Percentiles rank a stretch among this genome's conserved stretches.
Evolutionary conservation across 345 rosid species (phyloP).

Genomic region (Iberis pinnata): DNA sequence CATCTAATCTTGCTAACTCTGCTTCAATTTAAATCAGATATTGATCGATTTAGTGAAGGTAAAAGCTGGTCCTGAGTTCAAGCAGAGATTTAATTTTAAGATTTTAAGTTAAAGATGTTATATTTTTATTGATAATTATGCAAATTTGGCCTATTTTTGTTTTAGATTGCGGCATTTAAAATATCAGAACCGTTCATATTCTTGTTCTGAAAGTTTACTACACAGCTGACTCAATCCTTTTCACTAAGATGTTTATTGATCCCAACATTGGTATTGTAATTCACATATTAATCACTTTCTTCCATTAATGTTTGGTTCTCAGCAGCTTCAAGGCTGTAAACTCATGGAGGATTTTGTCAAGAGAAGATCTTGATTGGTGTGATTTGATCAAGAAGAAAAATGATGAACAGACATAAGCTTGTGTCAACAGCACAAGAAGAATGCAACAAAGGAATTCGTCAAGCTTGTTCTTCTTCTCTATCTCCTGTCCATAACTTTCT

Average conservation of each 20-base stretch:
- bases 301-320: constrained; percentile 6
- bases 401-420: constrained; percentile 30
- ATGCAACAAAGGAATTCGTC: constrained; percentile 31
- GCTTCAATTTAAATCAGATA: neutral
- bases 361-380: constrained; percentile 9
- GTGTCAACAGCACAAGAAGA: constrained; percentile 32
- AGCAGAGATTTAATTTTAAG: too few relatives aligned
- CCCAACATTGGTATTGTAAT: too few relatives aligned
- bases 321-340: neutral
- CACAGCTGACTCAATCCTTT: neutral
- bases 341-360: constrained; percentile 3
- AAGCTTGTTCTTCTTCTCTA: constrained; percentile 28
- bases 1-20: neutral
- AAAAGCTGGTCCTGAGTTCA: too few relatives aligned
- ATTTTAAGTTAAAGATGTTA: too few relatives aligned
- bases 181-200: too few relatives aligned
- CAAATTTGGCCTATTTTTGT: too few relatives aligned
- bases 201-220: constrained; percentile 14
- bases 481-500: constrained; percentile 33
- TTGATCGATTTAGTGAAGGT: too few relatives aligned
- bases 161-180: too few relatives aligned
- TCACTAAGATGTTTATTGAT: neutral
- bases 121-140: neutral
- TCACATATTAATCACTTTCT: neutral
- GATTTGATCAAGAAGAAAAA: constrained; percentile 14